phyloP scores from a whole-genome alignment of 768 basidiomycete genomes.

The Podaxis mareebaensis region DNA sequence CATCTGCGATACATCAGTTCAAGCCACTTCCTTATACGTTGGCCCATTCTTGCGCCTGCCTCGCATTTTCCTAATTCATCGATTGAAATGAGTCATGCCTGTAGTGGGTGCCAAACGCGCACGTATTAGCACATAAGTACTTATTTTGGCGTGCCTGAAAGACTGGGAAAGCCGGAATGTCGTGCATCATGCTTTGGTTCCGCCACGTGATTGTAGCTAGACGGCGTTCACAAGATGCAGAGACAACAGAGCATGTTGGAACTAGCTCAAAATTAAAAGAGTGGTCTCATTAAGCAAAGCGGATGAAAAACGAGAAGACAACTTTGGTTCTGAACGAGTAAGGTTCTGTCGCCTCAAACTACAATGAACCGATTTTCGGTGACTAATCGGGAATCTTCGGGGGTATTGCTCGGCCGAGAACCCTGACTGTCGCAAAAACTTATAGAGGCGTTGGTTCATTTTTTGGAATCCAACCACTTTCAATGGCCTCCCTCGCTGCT shows the following conservation, averaged over 20 bases:
- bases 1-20: no score
- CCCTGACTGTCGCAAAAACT: slow-evolving; percentile 22
- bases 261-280: no score
- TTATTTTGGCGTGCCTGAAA: background rate
- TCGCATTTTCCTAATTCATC: no score
- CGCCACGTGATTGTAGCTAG: background rate
- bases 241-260: no score
- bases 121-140: background rate
- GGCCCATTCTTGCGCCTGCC: no score
- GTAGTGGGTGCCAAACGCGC: no score
- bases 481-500: slow-evolving; percentile 61
- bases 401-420: slow-evolving; percentile 18
- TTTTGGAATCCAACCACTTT: slow-evolving; percentile 28
- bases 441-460: slow-evolving; percentile 9
- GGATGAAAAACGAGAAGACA: no score
- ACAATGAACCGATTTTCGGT: background rate
- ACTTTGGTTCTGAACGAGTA: no score
- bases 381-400: background rate
- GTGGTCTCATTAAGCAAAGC: no score
- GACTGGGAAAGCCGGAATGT: background rate
- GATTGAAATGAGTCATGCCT: no score
- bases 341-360: background rate
- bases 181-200: background rate
- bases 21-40: no score
- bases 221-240: background rate